Base-by-base conservation (phyloP, 495 filamentous ascomycete genomes). In the Penicillium soppii region DNA sequence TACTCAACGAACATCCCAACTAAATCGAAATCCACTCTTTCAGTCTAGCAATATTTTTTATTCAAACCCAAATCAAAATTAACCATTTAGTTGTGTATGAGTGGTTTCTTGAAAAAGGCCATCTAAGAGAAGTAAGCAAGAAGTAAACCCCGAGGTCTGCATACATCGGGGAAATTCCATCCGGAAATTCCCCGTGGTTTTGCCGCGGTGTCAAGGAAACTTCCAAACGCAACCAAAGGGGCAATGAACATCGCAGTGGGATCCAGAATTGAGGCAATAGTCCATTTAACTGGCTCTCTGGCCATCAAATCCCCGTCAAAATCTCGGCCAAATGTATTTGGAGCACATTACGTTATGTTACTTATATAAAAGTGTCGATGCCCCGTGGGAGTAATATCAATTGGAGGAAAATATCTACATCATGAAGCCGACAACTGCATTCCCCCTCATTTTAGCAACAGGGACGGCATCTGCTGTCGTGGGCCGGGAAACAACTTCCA, bases 171-270 rank as follows among this genome's bases (percentile, higher is more conserved):
- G 35, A 48, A 48, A 29, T 8, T 21, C 15, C 16, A 39, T 17
- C 45, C 45, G 45, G 45, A 21, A 23, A 38, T 48, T 48, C 45
- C n/a, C 45, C 45, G 45, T 9, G 15, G 45, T 48, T 48, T 48
- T 30, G 16, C 45, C 45, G 45, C 19, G 38, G 21, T 10, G 21
- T 48, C 35, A 19, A 12, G 45, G 12, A 21, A 29, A 39, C 45
- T 48, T 27, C 35, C 33, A 33, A 48, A 39, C 22, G 9, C 35
- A 8, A 21, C 35, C 16, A 21, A 38, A 48, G 45, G 39, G 45
- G 45, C 25, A 48, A 48, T 48, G 45, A 48, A 15, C 35, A 15
- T 48, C 45, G 10, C 23, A 17, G 6, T 3, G 1, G 0, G 5
- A 21, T 26, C 35, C 35, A 21, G 10, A 39, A 17, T 17, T 8